phyloP scores from a whole-genome alignment of 2,329 filamentous ascomycete genomes.

The Didymella pinodella region DNA sequence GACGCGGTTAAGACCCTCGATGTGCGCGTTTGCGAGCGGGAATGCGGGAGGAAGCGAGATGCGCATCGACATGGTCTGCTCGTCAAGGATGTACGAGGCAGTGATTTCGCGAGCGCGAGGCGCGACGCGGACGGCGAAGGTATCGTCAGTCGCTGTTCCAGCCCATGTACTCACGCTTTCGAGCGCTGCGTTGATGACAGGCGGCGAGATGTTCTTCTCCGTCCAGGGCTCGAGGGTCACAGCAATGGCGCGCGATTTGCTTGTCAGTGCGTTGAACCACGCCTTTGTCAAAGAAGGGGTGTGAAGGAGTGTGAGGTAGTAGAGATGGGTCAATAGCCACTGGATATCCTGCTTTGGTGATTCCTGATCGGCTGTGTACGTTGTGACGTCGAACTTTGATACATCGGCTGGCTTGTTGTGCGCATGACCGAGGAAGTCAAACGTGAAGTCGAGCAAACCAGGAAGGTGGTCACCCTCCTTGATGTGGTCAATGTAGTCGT shows the following conservation, averaged over 20 bases:
- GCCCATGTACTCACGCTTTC: conserved; percentile 73
- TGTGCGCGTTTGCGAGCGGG: conserved; percentile 79
- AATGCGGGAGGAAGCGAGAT: conserved; percentile 82
- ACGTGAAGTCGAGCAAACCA: conserved; percentile 78
- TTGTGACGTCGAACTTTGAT: conserved; percentile 73
- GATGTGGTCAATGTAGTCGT: conserved; percentile 80
- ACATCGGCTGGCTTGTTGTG: conserved; percentile 74
- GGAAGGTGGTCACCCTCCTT: conserved; percentile 74
- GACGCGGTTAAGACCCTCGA: conserved; percentile 80
- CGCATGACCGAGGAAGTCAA: conserved; percentile 83
- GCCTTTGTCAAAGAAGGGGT: conserved; percentile 78
- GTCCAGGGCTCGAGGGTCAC: conserved; percentile 86
- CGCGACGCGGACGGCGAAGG: conserved; percentile 74
- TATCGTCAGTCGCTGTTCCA: conserved; percentile 53
- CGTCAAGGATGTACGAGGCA: conserved; percentile 87
- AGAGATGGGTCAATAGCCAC: conserved; percentile 85
- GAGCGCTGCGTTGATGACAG: conserved; percentile 71
- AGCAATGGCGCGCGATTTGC: conserved; percentile 79
- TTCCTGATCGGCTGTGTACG: conserved; percentile 67
- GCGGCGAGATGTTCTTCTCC: conserved; percentile 74
- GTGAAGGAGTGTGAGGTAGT: conserved; percentile 80
- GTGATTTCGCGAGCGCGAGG: conserved; percentile 76
- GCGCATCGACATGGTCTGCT: conserved; percentile 81
- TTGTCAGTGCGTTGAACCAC: conserved; percentile 76
- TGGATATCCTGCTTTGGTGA: conserved; percentile 76